Conservation (phyloP, 257 asterid species). For the Penstemon barbatus region DNA sequence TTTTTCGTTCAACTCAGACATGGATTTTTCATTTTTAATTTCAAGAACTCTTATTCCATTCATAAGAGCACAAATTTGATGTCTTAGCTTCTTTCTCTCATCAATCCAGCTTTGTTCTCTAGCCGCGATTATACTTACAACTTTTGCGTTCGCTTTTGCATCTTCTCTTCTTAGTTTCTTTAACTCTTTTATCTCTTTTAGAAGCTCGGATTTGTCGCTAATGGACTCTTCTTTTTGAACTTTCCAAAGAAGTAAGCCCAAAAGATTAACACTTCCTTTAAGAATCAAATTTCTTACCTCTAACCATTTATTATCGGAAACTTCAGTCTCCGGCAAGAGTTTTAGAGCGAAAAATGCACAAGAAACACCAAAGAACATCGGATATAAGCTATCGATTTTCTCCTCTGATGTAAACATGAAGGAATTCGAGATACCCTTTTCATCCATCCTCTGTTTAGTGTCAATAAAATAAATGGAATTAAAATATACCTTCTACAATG, state of each 20-base stretch:
- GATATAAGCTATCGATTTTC: constrained; percentile 47
- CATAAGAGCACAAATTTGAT: constrained; percentile 66
- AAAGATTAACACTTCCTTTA: constrained; percentile 70
- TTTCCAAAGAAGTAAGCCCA: constrained; percentile 76
- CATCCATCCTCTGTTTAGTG: constrained; percentile 47
- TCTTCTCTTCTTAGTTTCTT: constrained; percentile 76
- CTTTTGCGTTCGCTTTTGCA: constrained; percentile 88
- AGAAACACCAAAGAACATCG: constrained; percentile 72
- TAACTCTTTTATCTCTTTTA: constrained; percentile 50
- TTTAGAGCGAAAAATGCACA: constrained; percentile 69
- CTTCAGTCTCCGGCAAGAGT: constrained; percentile 52
- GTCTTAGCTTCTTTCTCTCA: constrained; percentile 72
- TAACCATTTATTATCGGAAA: constrained; percentile 53
- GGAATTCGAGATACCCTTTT: constrained; percentile 46
- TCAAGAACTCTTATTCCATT: constrained; percentile 56
- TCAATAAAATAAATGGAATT: too few species aligned
- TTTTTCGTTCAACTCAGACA: constrained; percentile 55
- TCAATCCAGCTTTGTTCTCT: constrained; percentile 79
- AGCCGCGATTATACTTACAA: constrained; percentile 71
- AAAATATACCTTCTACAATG: too few species aligned
- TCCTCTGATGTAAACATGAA: constrained; percentile 38
- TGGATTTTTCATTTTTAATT: constrained; percentile 36
- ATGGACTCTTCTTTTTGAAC: constrained; percentile 41
- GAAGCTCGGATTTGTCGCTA: constrained; percentile 35
- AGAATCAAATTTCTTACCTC: constrained; percentile 56